Evolutionary conservation across 768 basidiomycete species (phyloP).

Genomic region (Boletus insuetus): DNA sequence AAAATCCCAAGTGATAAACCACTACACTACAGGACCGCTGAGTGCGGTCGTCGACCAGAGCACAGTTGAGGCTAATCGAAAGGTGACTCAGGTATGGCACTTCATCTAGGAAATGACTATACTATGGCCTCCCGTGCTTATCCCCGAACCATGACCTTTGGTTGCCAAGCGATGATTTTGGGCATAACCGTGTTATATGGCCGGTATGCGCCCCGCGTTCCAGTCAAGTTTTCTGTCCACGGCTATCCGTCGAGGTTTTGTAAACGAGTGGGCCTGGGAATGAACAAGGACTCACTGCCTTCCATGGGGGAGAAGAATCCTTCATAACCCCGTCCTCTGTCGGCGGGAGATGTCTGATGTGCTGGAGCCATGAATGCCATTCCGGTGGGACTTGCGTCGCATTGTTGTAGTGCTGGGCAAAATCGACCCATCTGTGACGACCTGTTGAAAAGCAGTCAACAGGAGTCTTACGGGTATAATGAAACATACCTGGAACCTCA

Average conservation of each 20-base stretch:
- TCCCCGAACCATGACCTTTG: constrained; percentile 57
- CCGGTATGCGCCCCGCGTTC: constrained; percentile 87
- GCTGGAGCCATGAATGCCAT: constrained; percentile 95
- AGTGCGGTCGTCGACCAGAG: neutral
- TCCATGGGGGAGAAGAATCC: constrained; percentile 72
- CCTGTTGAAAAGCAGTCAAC: constrained; percentile 42
- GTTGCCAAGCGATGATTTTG: constrained; percentile 83
- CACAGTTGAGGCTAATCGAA: neutral
- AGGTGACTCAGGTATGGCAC: neutral
- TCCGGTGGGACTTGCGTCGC: constrained; percentile 94
- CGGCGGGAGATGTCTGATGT: constrained; percentile 85
- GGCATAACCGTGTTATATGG: constrained; percentile 84
- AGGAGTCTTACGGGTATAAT: neutral
- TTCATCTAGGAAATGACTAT: neutral
- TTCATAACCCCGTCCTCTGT: constrained; percentile 70
- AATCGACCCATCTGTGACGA: constrained; percentile 97
- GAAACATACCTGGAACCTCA: constrained; percentile 75
- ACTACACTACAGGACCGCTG: constrained; percentile 27
- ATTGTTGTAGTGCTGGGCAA: constrained; percentile 84
- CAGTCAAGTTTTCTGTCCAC: constrained; percentile 87
- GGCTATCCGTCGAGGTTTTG: constrained; percentile 44
- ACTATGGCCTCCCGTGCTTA: constrained; percentile 5
- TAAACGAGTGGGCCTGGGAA: neutral
- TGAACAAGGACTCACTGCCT: constrained; percentile 58
- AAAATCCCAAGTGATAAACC: constrained; percentile 29